Conservation (phyloP, 768 basidiomycete species). For the Suillus spraguei region DNA sequence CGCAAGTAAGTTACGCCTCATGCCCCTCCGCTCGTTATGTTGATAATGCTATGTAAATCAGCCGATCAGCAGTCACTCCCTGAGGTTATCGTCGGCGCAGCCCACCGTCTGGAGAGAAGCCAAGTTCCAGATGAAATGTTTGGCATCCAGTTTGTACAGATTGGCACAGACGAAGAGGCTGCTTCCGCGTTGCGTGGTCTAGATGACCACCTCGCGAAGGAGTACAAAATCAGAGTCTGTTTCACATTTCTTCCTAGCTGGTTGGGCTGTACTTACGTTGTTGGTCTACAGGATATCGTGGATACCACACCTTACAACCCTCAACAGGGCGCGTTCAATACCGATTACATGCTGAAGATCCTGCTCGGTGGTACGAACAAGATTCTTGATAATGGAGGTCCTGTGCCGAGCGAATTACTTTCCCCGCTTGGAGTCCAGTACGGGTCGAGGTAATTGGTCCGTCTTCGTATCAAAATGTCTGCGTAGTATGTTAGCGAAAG, state of each 20-base stretch:
- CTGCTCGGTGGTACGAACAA: conserved; percentile 12
- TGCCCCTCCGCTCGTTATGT: background rate
- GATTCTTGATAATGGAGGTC: conserved; percentile 13
- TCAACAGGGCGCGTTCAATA: conserved; percentile 12
- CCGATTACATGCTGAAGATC: conserved; percentile 14
- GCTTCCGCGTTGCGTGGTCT: conserved; percentile 36
- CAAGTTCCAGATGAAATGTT: conserved; percentile 34
- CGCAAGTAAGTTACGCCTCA: conserved; percentile 29
- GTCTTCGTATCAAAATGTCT: background rate
- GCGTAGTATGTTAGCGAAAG: background rate
- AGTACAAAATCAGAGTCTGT: conserved; percentile 10
- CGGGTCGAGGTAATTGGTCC: background rate
- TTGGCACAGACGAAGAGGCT: conserved; percentile 32
- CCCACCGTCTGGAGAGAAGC: conserved; percentile 32
- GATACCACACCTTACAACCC: conserved; percentile 37
- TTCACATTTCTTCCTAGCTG: background rate
- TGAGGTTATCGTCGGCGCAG: conserved; percentile 27
- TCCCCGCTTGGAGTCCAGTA: conserved; percentile 10
- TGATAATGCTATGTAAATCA: conserved; percentile 9
- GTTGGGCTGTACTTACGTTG: background rate
- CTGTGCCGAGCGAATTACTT: conserved; percentile 14
- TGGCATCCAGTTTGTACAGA: conserved; percentile 42
- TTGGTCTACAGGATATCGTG: conserved; percentile 38
- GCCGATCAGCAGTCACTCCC: conserved; percentile 18
- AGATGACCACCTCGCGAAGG: conserved; percentile 30